Evolutionary conservation across 176 grass and related monocot species (phyloP).

Genomic region (Bonia amplexicaulis): DNA sequence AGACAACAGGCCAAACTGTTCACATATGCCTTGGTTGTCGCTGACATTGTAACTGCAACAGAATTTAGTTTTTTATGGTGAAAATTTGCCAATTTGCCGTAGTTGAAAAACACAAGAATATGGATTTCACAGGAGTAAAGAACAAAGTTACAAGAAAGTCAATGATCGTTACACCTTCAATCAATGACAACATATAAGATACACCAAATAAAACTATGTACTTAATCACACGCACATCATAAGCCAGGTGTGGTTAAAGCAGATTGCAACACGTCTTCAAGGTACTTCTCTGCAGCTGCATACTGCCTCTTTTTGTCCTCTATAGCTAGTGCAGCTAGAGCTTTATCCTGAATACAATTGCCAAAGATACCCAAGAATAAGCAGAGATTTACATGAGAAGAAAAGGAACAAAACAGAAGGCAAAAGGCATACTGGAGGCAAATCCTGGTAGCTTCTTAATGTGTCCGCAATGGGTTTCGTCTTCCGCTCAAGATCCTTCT

Average conservation of each 20-base stretch:
- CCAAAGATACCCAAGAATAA: conserved; percentile 17
- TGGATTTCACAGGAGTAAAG: conserved; percentile 21
- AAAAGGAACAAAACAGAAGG: conserved; percentile 16
- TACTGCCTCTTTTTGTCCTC: conserved; percentile 97
- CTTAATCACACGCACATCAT: conserved; percentile 38
- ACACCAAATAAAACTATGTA: conserved; percentile 23
- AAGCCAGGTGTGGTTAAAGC: conserved; percentile 63
- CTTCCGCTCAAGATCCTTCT: conserved; percentile 90
- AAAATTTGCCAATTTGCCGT: background rate
- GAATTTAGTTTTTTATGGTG: conserved; percentile 10
- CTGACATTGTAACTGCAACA: background rate
- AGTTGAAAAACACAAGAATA: background rate
- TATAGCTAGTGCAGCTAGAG: conserved; percentile 93
- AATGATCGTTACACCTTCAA: conserved; percentile 17
- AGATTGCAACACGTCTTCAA: conserved; percentile 92
- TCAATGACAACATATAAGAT: conserved; percentile 22
- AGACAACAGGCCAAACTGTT: background rate
- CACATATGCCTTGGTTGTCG: background rate
- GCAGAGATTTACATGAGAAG: background rate
- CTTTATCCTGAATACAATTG: conserved; percentile 79
- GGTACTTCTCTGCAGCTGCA: conserved; percentile 95
- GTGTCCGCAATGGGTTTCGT: conserved; percentile 94
- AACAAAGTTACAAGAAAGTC: conserved; percentile 13
- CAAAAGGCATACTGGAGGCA: conserved; percentile 73
- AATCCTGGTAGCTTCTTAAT: conserved; percentile 95